Conservation (phyloP, 192 early-diverging fungal genomes). For the Gigaspora rosea region DNA sequence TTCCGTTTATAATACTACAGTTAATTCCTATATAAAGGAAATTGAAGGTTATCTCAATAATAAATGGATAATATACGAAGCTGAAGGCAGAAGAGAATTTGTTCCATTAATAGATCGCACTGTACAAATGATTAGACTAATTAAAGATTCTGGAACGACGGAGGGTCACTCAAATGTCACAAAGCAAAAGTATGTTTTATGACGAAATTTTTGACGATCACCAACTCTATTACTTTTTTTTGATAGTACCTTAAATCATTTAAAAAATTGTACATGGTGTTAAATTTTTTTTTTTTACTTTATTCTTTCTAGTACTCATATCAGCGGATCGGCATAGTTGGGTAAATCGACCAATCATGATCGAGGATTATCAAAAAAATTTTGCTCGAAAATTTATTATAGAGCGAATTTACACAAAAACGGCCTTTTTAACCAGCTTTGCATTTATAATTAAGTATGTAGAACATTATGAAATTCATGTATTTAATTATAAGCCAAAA, state of each 20-base stretch:
- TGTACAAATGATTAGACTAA: neutral
- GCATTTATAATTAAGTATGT: no score
- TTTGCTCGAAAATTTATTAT: no score
- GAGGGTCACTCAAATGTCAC: neutral
- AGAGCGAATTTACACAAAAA: no score
- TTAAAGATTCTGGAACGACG: neutral
- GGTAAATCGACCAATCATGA: no score
- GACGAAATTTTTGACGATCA: neutral
- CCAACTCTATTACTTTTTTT: neutral
- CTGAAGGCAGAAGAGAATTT: conserved; percentile 12
- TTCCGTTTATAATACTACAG: neutral
- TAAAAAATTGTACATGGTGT: neutral
- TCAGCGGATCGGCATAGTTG: no score
- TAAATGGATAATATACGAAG: conserved; percentile 12
- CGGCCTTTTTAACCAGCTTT: no score
- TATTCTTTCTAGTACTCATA: neutral
- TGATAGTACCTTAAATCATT: neutral
- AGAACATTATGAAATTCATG: no score
- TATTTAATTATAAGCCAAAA: no score
- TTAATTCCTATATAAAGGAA: neutral
- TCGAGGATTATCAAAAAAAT: no score
- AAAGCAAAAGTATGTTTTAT: neutral
- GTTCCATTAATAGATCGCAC: conserved; percentile 10
- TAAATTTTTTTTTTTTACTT: neutral
- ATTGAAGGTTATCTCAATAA: conserved; percentile 14